phyloP scores from a whole-genome alignment of 164 flowering plant genomes.

The Vitis cinerea region DNA sequence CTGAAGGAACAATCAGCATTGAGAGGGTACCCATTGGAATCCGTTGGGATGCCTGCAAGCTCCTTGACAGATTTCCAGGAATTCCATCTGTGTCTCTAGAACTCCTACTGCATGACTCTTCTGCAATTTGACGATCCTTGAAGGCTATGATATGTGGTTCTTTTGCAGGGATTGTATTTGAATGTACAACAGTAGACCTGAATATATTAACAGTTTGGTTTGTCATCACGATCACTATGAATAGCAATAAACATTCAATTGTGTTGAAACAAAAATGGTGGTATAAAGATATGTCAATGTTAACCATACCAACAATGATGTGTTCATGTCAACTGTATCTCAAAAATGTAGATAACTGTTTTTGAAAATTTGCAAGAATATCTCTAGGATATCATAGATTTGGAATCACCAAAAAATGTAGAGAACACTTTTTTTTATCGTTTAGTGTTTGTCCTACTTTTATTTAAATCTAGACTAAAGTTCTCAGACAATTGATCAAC shows the following conservation, averaged over 20 bases:
- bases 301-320: not conserved
- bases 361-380: too few species aligned
- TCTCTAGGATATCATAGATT: too few species aligned
- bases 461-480: not conserved
- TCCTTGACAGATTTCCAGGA: conserved; percentile 42
- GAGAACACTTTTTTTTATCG: too few species aligned
- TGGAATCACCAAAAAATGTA: too few species aligned
- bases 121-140: conserved; percentile 40
- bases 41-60: conserved; percentile 45
- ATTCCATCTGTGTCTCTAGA: conserved; percentile 38
- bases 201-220: conserved; percentile 7
- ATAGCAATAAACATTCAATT: not conserved
- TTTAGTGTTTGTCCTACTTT: too few species aligned
- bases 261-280: not conserved
- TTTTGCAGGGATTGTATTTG: conserved; percentile 53
- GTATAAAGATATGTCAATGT: not conserved
- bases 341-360: too few species aligned
- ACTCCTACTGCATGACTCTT: conserved; percentile 34
- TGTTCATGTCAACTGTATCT: too few species aligned
- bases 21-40: conserved; percentile 39
- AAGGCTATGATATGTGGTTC: conserved; percentile 38
- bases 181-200: conserved; percentile 81
- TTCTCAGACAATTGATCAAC: not conserved
- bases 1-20: not conserved
- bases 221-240: not conserved